Base-by-base conservation (phyloP, 2,329 filamentous ascomycete species). In the Scedosporium boydii region DNA sequence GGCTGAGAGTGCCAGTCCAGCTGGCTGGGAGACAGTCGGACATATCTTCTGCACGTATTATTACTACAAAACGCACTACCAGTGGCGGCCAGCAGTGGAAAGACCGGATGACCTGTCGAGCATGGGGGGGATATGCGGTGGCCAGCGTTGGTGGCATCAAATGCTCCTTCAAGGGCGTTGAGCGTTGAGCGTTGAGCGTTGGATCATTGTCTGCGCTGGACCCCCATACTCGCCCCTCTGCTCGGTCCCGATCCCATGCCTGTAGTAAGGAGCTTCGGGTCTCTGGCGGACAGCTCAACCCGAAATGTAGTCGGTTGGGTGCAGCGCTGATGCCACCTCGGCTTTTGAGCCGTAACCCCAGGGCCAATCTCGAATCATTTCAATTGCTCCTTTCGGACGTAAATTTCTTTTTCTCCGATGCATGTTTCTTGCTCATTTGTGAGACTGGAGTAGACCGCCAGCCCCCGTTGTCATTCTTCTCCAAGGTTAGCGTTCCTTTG, bases 181-280 rank as follows among this genome's bases (percentile, higher is more conserved):
- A 21, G 18, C 14, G 53, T 41, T 16, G 34, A 21, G 18, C 14
- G 53, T 57, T 29, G 53, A n/a, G 26, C 21, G 51, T 38, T 38
- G 34, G 34, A 38, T 12, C 34, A 38, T 38, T 38, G 34, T 38
- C 34, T 38, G 34, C 34, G 34, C 10, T 14, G 34, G 34, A 38
- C 34, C 34, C 34, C 34, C 34, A 38, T 38, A n/a, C 14, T 7
- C 18, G 51, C 27, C 51, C 53, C 27, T n/a, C 56, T 29, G 29
- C 34, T 60, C 59, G 59, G 59, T 60, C 59, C 59, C 59, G 59
- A 60, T 60, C 23, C 14, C 18, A 29, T 6, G 44, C 42, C 14
- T 29, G 29, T 7, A n/a, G 34, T 16, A 14, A 12, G n/a, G 14
- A 21, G 2, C 12, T 23, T 60, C 59, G 59, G 59, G 59, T 53